Conservation (phyloP, 179 eudicot genomes). For the Beta macrorhiza region DNA sequence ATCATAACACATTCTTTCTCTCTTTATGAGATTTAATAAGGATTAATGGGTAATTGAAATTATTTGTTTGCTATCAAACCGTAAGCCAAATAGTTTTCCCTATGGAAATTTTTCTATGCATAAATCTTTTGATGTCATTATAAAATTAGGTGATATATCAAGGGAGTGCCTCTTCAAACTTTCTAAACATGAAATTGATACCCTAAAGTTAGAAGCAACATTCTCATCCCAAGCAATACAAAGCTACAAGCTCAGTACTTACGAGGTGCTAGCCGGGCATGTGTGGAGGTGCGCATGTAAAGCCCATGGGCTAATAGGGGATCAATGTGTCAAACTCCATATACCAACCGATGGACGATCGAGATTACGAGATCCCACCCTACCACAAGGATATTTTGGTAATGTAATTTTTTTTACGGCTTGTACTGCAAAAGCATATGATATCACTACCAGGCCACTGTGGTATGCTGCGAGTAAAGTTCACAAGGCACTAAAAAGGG, state of each 20-base stretch:
- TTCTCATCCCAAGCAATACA: constrained; percentile 9
- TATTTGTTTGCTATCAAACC: too few relatives aligned
- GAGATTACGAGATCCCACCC: constrained; percentile 26
- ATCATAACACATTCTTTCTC: too few relatives aligned
- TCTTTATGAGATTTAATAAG: too few relatives aligned
- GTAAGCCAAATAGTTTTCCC: too few relatives aligned
- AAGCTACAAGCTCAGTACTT: constrained; percentile 31
- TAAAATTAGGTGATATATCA: not conserved
- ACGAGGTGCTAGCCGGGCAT: constrained; percentile 40
- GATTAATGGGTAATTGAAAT: too few relatives aligned
- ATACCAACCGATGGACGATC: constrained; percentile 49
- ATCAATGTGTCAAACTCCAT: constrained; percentile 44
- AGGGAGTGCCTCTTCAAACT: not conserved
- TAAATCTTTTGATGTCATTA: too few relatives aligned
- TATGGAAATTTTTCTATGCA: too few relatives aligned
- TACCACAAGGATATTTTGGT: constrained; percentile 35
- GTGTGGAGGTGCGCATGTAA: constrained; percentile 40
- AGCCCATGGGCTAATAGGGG: constrained; percentile 39
- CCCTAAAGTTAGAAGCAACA: constrained; percentile 25
- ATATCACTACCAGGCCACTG: constrained; percentile 33
- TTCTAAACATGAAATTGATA: constrained; percentile 29
- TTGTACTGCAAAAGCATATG: constrained; percentile 31
- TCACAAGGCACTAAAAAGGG: constrained; percentile 30
- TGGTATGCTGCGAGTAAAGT: constrained; percentile 33
- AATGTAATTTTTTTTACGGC: not conserved